Evolutionary conservation across 495 filamentous ascomycete species (phyloP).

Genomic region (Talaromyces ruber): DNA sequence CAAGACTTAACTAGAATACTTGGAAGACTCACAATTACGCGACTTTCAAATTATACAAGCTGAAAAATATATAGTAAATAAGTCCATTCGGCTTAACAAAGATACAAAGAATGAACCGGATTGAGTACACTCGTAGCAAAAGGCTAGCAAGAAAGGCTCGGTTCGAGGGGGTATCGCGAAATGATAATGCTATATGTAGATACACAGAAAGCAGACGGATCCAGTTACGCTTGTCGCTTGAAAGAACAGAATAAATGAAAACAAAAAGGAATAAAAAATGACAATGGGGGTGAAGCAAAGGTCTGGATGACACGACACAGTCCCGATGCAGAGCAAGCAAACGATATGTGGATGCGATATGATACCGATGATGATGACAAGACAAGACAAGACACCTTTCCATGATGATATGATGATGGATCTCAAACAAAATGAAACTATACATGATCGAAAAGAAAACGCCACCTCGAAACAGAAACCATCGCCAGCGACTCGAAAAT

Average conservation of each 20-base stretch:
- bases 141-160: background rate
- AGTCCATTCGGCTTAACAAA: background rate
- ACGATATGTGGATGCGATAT: background rate
- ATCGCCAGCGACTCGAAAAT: slow-evolving; percentile 5
- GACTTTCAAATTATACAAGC: background rate
- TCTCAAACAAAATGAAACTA: background rate
- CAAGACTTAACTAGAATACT: background rate
- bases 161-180: background rate
- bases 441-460: slow-evolving; percentile 4
- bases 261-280: background rate
- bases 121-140: background rate
- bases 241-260: background rate
- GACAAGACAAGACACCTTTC: background rate
- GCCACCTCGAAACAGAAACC: background rate
- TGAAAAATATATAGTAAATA: background rate
- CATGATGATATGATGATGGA: slow-evolving; percentile 2
- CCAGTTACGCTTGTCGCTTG: background rate
- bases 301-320: background rate
- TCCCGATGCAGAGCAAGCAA: background rate
- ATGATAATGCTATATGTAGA: background rate
- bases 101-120: background rate
- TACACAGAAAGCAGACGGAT: background rate
- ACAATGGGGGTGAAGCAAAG: background rate
- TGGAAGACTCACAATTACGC: background rate
- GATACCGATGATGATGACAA: background rate